Base-by-base conservation (phyloP, 441 rosid genomes). In the Euphorbia celastroides region DNA sequence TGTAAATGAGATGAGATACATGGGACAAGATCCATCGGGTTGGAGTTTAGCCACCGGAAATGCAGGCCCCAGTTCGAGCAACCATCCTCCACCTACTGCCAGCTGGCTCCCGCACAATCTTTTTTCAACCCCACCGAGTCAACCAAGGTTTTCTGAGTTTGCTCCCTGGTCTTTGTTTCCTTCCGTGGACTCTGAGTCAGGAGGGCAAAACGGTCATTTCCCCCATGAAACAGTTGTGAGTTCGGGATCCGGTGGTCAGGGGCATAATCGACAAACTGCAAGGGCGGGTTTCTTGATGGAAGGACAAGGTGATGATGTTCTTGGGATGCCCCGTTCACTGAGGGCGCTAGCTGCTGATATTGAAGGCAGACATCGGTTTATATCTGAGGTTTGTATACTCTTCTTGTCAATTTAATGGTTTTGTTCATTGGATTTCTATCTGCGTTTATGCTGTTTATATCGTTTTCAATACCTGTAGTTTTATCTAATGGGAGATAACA, bases 361-460 rank as follows among this genome's bases (percentile, higher is more conserved):
- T 66, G 91, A 82, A 76, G 90, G 88, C 75, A 84, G 98, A 72
- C 83, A 81, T 69, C 88, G 82, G 19, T 76, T 85, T 20, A 75
- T 89, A 76, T 83, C 89, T 5, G 98, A 88, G 98, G 98, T 92
- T 74, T 19, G 80, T n/a, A n/a, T n/a, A n/a, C n/a, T n/a, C n/a
- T n/a, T n/a, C n/a, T n/a, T n/a, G n/a, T n/a, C n/a, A n/a, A n/a
- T n/a, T n/a, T n/a, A n/a, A n/a, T n/a, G n/a, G n/a, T n/a, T n/a
- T n/a, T n/a, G n/a, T n/a, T n/a, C n/a, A n/a, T n/a, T n/a, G n/a
- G n/a, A n/a, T n/a, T n/a, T n/a, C n/a, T n/a, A n/a, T n/a, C n/a
- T n/a, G n/a, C n/a, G n/a, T n/a, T n/a, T n/a, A n/a, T n/a, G n/a
- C n/a, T n/a, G n/a, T n/a, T n/a, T n/a, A n/a, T n/a, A n/a, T n/a